These are phyloP conservation scores for Gossypium schwendimanii DNA, from an alignment of 441 rosid species.

Conservation along the genomic window DNA sequence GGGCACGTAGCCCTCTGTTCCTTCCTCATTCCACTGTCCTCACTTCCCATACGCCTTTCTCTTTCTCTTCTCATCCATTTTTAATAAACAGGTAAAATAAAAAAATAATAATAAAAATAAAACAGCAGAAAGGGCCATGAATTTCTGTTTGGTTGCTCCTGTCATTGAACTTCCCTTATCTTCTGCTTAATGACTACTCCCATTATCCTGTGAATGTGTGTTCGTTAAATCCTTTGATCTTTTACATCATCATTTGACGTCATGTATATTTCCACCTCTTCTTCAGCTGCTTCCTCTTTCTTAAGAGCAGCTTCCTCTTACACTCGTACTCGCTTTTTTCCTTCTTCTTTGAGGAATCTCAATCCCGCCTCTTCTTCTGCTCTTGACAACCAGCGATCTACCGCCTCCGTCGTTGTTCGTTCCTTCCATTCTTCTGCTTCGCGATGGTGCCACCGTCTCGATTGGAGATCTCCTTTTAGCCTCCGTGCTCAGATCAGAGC, in stretches of 20 bases:
- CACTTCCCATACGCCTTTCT: conserved; percentile 44
- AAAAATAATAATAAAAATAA: background rate
- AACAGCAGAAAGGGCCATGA: conserved; percentile 22
- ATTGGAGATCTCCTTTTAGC: conserved; percentile 53
- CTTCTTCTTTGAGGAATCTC: conserved; percentile 22
- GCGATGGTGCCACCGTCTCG: conserved; percentile 68
- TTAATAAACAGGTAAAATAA: background rate
- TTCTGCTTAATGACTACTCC: background rate
- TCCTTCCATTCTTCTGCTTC: conserved; percentile 46
- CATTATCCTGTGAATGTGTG: conserved; percentile 34
- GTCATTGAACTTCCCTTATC: conserved; percentile 24
- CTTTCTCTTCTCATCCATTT: conserved; percentile 7
- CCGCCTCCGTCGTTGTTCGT: conserved; percentile 45
- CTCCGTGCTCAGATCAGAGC: conserved; percentile 66
- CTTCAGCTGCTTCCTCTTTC: conserved; percentile 49
- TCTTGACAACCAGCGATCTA: conserved; percentile 39
- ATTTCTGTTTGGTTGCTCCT: conserved; percentile 10
- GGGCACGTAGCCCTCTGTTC: conserved; percentile 52
- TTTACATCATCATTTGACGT: conserved; percentile 15
- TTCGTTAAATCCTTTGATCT: conserved; percentile 2
- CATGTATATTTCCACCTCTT: conserved; percentile 64
- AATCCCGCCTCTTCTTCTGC: conserved; percentile 16
- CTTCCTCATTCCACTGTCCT: conserved; percentile 11
- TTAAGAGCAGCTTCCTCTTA: conserved; percentile 36
- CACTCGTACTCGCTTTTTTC: conserved; percentile 41